Percentiles rank a stretch among this genome's conserved stretches.
Conservation (phyloP, 768 basidiomycete genomes). For the Lactarius sanguifluus region DNA sequence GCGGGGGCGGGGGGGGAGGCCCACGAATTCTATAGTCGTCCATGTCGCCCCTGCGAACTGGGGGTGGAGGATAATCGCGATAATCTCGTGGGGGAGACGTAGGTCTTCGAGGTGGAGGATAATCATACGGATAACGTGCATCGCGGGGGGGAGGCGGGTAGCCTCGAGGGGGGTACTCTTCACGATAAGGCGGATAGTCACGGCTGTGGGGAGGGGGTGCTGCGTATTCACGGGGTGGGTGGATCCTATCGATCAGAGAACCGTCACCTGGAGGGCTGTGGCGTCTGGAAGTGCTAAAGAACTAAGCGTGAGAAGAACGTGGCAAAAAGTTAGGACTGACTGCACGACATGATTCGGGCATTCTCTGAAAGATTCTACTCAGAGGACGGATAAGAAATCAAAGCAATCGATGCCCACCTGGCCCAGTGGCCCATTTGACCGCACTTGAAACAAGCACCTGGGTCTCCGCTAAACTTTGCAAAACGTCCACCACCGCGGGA, state of each 20-base stretch:
- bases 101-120: conserved; percentile 52
- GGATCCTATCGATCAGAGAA: conserved; percentile 58
- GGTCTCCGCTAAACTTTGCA: conserved; percentile 80
- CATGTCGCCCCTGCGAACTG: conserved; percentile 55
- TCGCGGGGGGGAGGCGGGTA: conserved; percentile 49
- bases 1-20: conserved; percentile 51
- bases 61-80: conserved; percentile 58
- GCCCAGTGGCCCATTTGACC: conserved; percentile 89
- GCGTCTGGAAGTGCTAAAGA: conserved; percentile 40
- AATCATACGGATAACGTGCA: conserved; percentile 58
- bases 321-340: conserved; percentile 42
- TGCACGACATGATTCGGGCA: conserved; percentile 57
- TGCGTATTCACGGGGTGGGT: conserved; percentile 52
- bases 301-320: conserved; percentile 34
- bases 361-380: conserved; percentile 49
- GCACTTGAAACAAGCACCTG: conserved; percentile 86
- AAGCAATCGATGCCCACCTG: conserved; percentile 49
- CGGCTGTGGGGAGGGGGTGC: conserved; percentile 42
- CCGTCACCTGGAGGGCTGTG: conserved; percentile 44
- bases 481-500: conserved; percentile 83
- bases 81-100: conserved; percentile 64
- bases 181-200: conserved; percentile 46
- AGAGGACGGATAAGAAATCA: conserved; percentile 11
- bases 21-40: conserved; percentile 69
- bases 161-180: conserved; percentile 52